These are phyloP conservation scores for Firmiana major DNA, from an alignment of 345 rosid genomes.

Conservation along the genomic window DNA sequence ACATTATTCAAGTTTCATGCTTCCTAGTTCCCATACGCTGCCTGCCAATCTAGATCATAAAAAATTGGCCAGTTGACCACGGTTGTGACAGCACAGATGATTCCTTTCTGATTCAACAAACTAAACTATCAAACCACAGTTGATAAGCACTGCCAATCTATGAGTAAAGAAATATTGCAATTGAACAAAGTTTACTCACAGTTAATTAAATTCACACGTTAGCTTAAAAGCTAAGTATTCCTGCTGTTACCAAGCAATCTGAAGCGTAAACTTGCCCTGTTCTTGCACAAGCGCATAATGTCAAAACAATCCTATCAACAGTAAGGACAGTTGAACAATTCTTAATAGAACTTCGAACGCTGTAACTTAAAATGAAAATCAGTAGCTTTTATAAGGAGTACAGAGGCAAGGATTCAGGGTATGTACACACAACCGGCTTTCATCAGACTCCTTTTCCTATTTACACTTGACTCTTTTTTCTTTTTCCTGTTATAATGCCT, in stretches of 20 bases:
- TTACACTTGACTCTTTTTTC: constrained; percentile 25
- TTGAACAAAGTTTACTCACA: neutral
- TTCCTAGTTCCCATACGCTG: neutral
- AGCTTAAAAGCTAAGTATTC: neutral
- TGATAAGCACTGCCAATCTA: neutral
- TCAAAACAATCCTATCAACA: neutral
- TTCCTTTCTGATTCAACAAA: constrained; percentile 4
- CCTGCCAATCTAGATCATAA: neutral
- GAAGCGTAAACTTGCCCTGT: neutral
- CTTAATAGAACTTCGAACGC: neutral
- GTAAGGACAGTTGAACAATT: constrained; percentile 1
- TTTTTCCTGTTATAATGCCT: constrained; percentile 5
- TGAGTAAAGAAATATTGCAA: neutral
- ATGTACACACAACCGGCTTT: constrained; percentile 28
- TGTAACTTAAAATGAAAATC: constrained; percentile 11
- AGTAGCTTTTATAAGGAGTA: constrained; percentile 1
- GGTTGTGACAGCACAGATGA: neutral
- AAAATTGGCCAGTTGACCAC: neutral
- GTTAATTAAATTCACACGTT: neutral
- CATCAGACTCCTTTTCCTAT: constrained; percentile 24
- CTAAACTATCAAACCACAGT: neutral
- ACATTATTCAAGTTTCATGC: neutral
- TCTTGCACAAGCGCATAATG: neutral
- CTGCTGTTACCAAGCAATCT: neutral
- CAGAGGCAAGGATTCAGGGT: constrained; percentile 15